A percentile compares a stretch with the other conserved stretches of the same genome.
These are phyloP conservation scores for Juncus effusus DNA, from an alignment of 176 grass and related monocot species.

Conservation along the genomic window DNA sequence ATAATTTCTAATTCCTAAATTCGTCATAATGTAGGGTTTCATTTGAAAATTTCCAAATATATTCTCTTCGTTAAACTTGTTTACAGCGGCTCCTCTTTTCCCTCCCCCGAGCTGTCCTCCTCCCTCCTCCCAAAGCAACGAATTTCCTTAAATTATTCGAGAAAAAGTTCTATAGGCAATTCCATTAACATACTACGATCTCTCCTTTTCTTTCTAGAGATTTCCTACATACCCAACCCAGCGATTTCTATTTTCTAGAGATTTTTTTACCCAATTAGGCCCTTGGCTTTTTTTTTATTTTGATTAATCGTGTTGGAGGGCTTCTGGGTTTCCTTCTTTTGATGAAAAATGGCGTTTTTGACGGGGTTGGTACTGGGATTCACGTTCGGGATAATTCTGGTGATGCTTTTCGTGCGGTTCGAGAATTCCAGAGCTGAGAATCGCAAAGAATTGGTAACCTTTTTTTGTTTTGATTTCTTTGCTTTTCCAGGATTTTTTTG, in stretches of 20 bases:
- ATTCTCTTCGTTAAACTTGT: no score
- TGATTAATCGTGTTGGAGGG: no score
- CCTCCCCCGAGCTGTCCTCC: slow-evolving; percentile 6
- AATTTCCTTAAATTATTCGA: background rate
- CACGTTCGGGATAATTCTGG: slow-evolving; percentile 53
- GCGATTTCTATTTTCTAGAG: background rate
- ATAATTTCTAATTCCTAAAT: no score
- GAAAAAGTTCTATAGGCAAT: no score
- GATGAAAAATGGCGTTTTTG: slow-evolving; percentile 63
- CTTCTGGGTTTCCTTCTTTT: background rate
- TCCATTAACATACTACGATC: background rate
- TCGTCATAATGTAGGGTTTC: no score
- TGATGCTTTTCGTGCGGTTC: slow-evolving; percentile 63
- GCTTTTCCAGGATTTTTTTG: background rate
- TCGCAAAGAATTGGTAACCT: slow-evolving; percentile 65
- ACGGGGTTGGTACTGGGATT: slow-evolving; percentile 66
- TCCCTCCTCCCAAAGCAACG: slow-evolving; percentile 16
- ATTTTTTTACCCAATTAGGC: no score
- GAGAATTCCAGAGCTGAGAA: slow-evolving; percentile 81
- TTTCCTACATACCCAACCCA: background rate
- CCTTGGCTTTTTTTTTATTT: background rate
- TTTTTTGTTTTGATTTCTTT: background rate
- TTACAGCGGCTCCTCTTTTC: slow-evolving; percentile 10
- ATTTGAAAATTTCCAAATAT: no score
- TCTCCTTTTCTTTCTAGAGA: slow-evolving; percentile 14